These are phyloP conservation scores for Mortierella sp. DNA, from an alignment of 371 early-diverging fungal genomes.

Conservation along the genomic window DNA sequence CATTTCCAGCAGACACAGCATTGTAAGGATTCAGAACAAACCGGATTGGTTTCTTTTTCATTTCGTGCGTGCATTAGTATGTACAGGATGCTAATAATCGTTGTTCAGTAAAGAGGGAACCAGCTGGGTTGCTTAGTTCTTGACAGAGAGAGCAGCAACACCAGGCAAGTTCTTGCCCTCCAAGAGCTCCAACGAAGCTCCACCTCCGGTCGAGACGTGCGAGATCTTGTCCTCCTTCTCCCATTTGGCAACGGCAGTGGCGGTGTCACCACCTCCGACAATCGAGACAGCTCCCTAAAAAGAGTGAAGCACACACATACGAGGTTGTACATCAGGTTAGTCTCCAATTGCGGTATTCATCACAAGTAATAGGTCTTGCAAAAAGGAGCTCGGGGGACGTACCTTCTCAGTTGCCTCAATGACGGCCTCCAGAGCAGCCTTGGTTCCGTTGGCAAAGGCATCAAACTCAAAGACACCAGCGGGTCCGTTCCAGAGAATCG, in stretches of 20 bases:
- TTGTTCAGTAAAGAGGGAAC: too few species aligned
- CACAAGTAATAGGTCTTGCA: neutral
- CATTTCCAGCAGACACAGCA: too few species aligned
- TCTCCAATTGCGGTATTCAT: neutral
- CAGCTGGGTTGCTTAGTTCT: slow-evolving; percentile 26
- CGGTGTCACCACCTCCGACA: slow-evolving; percentile 98
- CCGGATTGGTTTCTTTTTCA: neutral
- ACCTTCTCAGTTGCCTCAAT: slow-evolving; percentile 81
- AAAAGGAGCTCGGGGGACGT: neutral
- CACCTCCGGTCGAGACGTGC: slow-evolving; percentile 98
- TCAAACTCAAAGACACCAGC: slow-evolving; percentile 98
- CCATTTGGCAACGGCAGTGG: slow-evolving; percentile 96
- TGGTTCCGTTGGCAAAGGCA: slow-evolving; percentile 93
- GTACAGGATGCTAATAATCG: neutral
- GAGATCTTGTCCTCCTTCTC: slow-evolving; percentile 86
- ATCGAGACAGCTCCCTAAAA: slow-evolving; percentile 47
- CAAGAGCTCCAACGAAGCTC: slow-evolving; percentile 95
- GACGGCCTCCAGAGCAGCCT: slow-evolving; percentile 84
- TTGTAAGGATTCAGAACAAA: too few species aligned
- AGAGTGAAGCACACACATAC: neutral
- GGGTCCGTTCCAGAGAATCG: slow-evolving; percentile 99
- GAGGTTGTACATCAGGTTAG: neutral
- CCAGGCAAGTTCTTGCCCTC: slow-evolving; percentile 93
- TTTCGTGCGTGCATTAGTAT: neutral
- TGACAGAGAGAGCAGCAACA: slow-evolving; percentile 84